Evolutionary conservation across 73 alveolate genomes (phyloP), one percentile per base, ranked within the genome.

Genomic region (Paramecium tetraurelia): DNA sequence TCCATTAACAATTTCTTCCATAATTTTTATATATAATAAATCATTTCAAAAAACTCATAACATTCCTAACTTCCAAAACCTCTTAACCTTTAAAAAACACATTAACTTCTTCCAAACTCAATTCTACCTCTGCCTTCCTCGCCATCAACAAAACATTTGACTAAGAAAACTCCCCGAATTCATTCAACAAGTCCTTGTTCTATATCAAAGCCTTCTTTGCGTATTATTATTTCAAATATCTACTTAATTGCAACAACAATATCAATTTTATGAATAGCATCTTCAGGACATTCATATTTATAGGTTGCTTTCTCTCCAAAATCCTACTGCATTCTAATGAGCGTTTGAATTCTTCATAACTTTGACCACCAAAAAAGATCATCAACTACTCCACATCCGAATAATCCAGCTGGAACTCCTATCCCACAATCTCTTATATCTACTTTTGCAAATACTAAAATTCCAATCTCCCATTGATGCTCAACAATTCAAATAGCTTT

Each of bases 151-250:
- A 80, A 11, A 80, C 48, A 44, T 44, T 44, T 41, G 90, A 40
- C 38, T 80, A 24, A 12, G 90, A 24, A 50, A 80, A 24, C 22
- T 44, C 90, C 11, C 76, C 75, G 46, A 80, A 80, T 20, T 80
- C 90, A 24, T 22, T 35, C 35, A 80, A 48, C 36, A 80, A 35
- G 29, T 80, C 90, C 18, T n/a, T 22, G 29, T 44, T 46, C 29
- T 41, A 48, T 5, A 80, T 80, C 38, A 80, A 44, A 4, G 70
- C 43, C 11, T 35, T 80, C 48, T 80, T 80, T 18, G 44, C 20
- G 77, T 31, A 80, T 80, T 41, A 46, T 80, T 80, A 44, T 48
- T 46, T 80, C 75, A 80, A 80, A 80, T 80, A 80, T 80, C 57
- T 20, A 22, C 90, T 80, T 35, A 80, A 35, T 46, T 80, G 41